These are phyloP conservation scores for Euptelea pleiosperma DNA, from an alignment of 164 flowering plant genomes.

Conservation along the genomic window DNA sequence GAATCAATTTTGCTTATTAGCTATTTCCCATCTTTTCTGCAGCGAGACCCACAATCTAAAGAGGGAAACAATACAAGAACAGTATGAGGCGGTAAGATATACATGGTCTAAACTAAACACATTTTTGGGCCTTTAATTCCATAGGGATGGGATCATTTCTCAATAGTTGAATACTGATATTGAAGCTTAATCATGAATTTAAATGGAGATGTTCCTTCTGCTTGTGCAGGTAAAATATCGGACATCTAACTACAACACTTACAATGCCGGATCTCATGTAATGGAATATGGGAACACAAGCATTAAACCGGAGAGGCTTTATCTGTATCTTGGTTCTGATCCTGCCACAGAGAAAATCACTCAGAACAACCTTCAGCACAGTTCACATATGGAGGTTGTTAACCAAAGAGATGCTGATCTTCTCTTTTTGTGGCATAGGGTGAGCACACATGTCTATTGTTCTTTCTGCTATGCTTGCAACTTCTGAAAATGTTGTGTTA, in stretches of 20 bases:
- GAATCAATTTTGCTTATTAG: not conserved
- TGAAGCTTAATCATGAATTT: not conserved
- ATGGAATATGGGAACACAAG: constrained; percentile 85
- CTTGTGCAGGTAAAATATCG: constrained; percentile 60
- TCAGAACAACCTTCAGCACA: constrained; percentile 25
- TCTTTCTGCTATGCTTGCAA: not conserved
- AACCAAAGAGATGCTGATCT: constrained; percentile 94
- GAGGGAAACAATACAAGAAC: constrained; percentile 70
- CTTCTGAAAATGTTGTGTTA: not conserved
- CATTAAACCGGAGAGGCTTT: constrained; percentile 62
- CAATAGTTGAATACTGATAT: not conserved
- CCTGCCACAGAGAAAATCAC: constrained; percentile 56
- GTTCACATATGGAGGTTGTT: constrained; percentile 44
- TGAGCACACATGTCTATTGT: constrained; percentile 15
- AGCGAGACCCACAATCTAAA: constrained; percentile 86
- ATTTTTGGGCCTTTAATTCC: not conserved
- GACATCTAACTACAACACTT: constrained; percentile 72
- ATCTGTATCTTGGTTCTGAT: constrained; percentile 77
- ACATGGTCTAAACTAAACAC: not conserved
- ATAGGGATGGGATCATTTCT: not conserved
- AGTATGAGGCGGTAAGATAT: constrained; percentile 50
- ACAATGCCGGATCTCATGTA: constrained; percentile 80
- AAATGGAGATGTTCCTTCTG: not conserved
- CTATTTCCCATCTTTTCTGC: constrained; percentile 16
- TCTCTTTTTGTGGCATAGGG: constrained; percentile 72